These are phyloP conservation scores for Paecilomyces formosus DNA, from an alignment of 2,329 filamentous ascomycete genomes.

Conservation along the genomic window DNA sequence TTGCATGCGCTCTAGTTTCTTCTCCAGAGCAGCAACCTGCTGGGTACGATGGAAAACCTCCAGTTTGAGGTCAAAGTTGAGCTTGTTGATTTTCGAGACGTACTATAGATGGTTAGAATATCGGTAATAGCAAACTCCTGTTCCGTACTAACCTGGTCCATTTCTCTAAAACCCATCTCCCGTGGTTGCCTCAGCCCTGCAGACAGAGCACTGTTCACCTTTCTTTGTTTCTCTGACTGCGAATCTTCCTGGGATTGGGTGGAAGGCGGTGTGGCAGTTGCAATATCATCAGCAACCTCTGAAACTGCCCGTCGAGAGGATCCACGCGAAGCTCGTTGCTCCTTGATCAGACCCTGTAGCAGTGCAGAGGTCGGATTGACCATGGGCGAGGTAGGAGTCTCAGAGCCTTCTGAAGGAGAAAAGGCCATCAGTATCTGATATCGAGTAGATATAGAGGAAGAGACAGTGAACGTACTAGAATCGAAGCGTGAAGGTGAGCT, in stretches of 20 bases:
- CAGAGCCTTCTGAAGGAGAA: constrained; percentile 18
- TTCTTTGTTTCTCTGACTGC: constrained; percentile 28
- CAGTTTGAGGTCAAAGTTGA: constrained; percentile 38
- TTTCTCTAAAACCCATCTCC: constrained; percentile 37
- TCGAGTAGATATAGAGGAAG: background rate
- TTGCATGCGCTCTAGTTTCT: constrained; percentile 30
- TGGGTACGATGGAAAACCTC: constrained; percentile 34
- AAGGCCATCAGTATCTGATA: background rate
- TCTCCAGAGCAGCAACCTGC: constrained; percentile 27
- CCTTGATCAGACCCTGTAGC: constrained; percentile 33
- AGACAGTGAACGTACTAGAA: constrained; percentile 2
- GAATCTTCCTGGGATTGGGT: constrained; percentile 23
- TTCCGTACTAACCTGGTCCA: constrained; percentile 28
- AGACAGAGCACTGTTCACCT: constrained; percentile 19
- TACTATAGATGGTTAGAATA: constrained; percentile 22
- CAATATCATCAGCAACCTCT: constrained; percentile 16
- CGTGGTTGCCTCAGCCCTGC: constrained; percentile 25
- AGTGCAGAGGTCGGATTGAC: constrained; percentile 34
- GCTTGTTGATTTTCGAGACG: constrained; percentile 36
- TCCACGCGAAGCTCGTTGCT: constrained; percentile 31
- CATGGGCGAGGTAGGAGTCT: constrained; percentile 20
- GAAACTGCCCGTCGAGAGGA: constrained; percentile 11
- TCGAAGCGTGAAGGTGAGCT: constrained; percentile 4
- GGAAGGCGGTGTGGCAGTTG: constrained; percentile 16
- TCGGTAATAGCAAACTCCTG: background rate